Base-by-base conservation (phyloP, 2,329 filamentous ascomycete species). In the Fusarium sp. region DNA sequence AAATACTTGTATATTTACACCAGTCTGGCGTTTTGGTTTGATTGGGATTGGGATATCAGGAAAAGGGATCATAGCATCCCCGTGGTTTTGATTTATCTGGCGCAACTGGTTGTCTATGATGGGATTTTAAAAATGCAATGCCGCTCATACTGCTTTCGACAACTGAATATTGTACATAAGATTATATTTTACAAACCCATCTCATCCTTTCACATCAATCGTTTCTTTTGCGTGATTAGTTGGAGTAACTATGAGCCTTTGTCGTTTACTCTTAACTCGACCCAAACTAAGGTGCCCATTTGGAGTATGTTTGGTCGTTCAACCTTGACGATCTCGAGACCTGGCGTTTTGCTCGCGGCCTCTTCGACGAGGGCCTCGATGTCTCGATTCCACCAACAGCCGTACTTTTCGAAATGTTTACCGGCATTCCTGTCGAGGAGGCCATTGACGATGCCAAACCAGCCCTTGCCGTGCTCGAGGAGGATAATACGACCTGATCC, bases 361-460 rank as follows among this genome's bases (percentile, higher is more conserved):
- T 83, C 80, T 53, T 81, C 77, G 10, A 90, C 82, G 30, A 90
- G 80, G 33, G 72, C 77, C 70, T 85, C 83, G 61, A 90, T 84
- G 72, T 90, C 88, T 52, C 88, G 80, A 77, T 90, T 90, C 87
- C 87, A 90, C 88, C 88, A 90, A 78, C 88, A 90, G 4, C 88
- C 88, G 72, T 87, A 90, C 70, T 84, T 83, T 22, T 80, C 78
- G 59, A 88, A 89, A 71, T 90, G 88, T 22, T 79, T 77, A 17
- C 78, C 76, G 0, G 88, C 88, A 57, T 83, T 82, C 65, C 78
- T 79, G 76, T 90, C 88, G 32, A 90, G 77, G 19, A 86, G 69
- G 11, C 79, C 77, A 73, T 90, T 90, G 33, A 90, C 77, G 53
- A 86, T 78, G 7, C 81, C 79, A 76, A 81, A 88, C 72, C 77